Base-by-base conservation (phyloP, 1,284 basidiomycete genomes). In the Amanita bisporigera region DNA sequence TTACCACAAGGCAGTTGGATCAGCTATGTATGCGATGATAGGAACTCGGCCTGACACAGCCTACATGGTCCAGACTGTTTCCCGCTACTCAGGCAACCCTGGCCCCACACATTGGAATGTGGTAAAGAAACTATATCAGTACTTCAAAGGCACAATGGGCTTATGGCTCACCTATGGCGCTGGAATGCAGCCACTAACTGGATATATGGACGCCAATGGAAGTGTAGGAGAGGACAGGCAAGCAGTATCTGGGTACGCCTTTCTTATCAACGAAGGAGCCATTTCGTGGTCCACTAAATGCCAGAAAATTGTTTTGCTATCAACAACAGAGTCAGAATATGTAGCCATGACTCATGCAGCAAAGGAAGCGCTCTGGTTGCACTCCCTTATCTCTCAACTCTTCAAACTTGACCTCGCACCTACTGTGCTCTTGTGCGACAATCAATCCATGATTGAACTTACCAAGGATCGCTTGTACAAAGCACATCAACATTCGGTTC, bases 261-360 rank as follows among this genome's bases (percentile, higher is more conserved):
- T 59, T 24, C 31, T 79, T 1, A 50, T 83, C 0, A 72, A 76
- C 55, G 75, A 78, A 0, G 79, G 75, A 7, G 74, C 79, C 5
- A 61, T 84, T 11, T 77, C 73, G 0, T 84, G 82, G 81, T 67
- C 68, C 29, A 71, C 77, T 7, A 81, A 80, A 65, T 68, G 74
- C 7, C 83, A 85, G 69, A 66, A 74, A 17, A 70, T 75, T 2
- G 68, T 81, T 10, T 73, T 78, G 1, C 64, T 74, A 1, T 82
- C 77, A 1, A 77, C 75, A 1, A 78, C 74, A 0, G 79, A 83
- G 62, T 15, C n/a, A 6, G 76, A 78, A 63, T 78, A 78, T 59
- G 60, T 77, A n/a, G 73, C 73, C 2, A 55, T 68, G 10, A 77
- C 75, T 41, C 70, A 75, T 61, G 77, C 5, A 77, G 76, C 76